phyloP scores from a whole-genome alignment of 225 moss, liverwort and hornwort genomes.

The Thuidium tamariscinum region DNA sequence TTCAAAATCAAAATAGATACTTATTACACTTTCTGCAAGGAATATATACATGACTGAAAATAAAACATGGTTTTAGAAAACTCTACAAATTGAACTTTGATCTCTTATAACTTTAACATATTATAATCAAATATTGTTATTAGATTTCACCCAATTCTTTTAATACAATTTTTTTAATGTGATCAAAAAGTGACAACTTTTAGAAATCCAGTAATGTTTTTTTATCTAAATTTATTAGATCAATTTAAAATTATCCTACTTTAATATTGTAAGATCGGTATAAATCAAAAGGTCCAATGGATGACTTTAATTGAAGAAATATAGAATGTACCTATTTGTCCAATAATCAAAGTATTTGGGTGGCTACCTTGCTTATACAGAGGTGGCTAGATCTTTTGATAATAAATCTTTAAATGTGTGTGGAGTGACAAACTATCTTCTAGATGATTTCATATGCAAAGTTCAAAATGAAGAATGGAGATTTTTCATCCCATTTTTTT shows the following conservation, averaged over 20 bases:
- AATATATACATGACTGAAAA: background rate
- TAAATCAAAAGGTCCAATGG: rapidly evolving
- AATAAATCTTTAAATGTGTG: rapidly evolving
- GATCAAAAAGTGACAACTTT: background rate
- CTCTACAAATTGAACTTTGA: background rate
- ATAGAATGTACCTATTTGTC: background rate
- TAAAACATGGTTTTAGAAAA: background rate
- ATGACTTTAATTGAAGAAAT: background rate
- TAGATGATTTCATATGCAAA: no score
- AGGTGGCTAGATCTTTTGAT: rapidly evolving
- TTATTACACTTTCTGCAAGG: background rate
- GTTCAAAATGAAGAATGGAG: no score
- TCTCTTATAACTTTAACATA: background rate
- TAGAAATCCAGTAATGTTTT: rapidly evolving
- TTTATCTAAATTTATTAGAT: rapidly evolving
- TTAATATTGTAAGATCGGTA: rapidly evolving
- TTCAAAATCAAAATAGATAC: background rate
- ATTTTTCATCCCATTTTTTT: no score
- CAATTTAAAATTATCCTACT: background rate
- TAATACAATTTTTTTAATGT: background rate
- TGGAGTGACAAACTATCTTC: rapidly evolving
- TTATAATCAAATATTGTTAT: background rate
- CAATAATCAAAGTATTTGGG: background rate
- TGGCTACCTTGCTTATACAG: no score
- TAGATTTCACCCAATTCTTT: background rate